phyloP scores from a whole-genome alignment of 2,329 filamentous ascomycete species.

The Atkinsonella hypoxylon region DNA sequence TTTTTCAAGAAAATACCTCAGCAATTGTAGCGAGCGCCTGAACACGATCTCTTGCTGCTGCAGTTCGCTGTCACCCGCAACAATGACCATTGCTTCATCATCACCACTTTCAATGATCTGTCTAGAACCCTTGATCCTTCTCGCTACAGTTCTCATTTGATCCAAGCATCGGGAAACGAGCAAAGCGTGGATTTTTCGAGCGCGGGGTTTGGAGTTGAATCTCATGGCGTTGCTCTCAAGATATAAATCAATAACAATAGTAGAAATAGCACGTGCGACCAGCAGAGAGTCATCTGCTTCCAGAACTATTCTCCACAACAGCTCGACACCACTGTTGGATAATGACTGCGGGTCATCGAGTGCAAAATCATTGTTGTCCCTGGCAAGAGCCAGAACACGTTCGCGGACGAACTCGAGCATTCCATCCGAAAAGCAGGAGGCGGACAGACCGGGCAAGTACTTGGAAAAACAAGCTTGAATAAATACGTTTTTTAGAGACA shows the following conservation, averaged over 20 bases:
- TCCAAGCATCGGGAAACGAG: slow-evolving; percentile 63
- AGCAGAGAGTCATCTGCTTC: slow-evolving; percentile 53
- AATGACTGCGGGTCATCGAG: slow-evolving; percentile 40
- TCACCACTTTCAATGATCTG: slow-evolving; percentile 31
- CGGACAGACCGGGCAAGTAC: slow-evolving; percentile 45
- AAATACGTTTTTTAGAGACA: slow-evolving; percentile 41
- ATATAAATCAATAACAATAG: slow-evolving; percentile 61
- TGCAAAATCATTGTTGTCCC: slow-evolving; percentile 29
- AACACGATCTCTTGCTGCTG: slow-evolving; percentile 47
- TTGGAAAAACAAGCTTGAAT: slow-evolving; percentile 39
- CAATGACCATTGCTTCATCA: slow-evolving; percentile 41
- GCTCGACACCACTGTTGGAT: slow-evolving; percentile 46
- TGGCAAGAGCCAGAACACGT: slow-evolving; percentile 34
- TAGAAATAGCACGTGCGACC: slow-evolving; percentile 54
- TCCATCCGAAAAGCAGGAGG: slow-evolving; percentile 46
- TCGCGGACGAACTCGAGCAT: slow-evolving; percentile 51
- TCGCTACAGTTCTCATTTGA: slow-evolving; percentile 54
- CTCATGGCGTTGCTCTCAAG: slow-evolving; percentile 44
- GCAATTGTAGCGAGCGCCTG: slow-evolving; percentile 53
- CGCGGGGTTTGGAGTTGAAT: slow-evolving; percentile 35
- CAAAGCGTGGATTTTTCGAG: slow-evolving; percentile 50
- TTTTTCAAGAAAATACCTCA: slow-evolving; percentile 54
- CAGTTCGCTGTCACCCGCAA: slow-evolving; percentile 34
- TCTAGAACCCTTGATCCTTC: slow-evolving; percentile 34
- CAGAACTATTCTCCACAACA: slow-evolving; percentile 76